Conservation (phyloP, 164 flowering plant genomes). For the Macadamia tetraphylla region DNA sequence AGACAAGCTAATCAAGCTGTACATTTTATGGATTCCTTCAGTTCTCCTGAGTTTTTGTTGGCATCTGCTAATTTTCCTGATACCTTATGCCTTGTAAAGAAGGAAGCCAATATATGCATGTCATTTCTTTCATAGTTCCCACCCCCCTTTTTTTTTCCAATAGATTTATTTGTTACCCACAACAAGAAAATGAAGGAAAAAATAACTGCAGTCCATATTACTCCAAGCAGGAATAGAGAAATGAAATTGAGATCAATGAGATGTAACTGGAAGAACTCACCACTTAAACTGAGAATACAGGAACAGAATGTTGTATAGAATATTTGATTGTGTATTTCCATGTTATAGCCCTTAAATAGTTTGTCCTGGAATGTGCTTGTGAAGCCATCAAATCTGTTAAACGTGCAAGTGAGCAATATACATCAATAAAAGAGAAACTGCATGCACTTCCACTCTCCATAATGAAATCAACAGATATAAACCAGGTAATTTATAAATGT, state of each 20-base stretch:
- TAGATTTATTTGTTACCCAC: neutral
- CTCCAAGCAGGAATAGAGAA: no score
- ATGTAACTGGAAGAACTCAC: slow-evolving; percentile 25
- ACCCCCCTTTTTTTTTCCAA: no score
- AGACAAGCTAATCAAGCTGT: no score
- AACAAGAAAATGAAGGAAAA: neutral
- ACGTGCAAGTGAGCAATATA: neutral
- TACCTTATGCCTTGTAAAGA: no score
- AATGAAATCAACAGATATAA: neutral
- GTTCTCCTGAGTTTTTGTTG: no score
- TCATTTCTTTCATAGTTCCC: no score
- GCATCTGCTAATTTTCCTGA: no score
- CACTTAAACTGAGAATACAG: slow-evolving; percentile 82
- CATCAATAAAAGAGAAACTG: neutral
- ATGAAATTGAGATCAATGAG: no score
- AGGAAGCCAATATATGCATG: no score
- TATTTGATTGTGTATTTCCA: slow-evolving; percentile 97
- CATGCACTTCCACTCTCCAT: neutral
- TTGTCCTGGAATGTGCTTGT: slow-evolving; percentile 98
- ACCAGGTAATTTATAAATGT: neutral
- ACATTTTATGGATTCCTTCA: no score
- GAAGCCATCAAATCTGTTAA: slow-evolving; percentile 89
- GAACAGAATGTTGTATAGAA: slow-evolving; percentile 94
- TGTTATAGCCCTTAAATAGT: slow-evolving; percentile 87
- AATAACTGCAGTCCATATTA: no score